Evolutionary conservation across 345 rosid species (phyloP).

Genomic region (sweet orange (Citrus sinensis)): DVS_A1.0 CM039163.1:49986001-49986500

Average conservation of each 20-base stretch:
- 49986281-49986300: not conserved
- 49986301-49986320: slow-evolving; percentile 23
- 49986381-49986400: slow-evolving; percentile 90
- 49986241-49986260: slow-evolving; percentile 13
- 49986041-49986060: slow-evolving; percentile 30
- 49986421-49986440: slow-evolving; percentile 68
- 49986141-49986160: slow-evolving; percentile 50
- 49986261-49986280: not conserved
- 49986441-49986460: not conserved
- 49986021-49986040: slow-evolving; percentile 32
- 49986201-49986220: slow-evolving; percentile 86
- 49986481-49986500: slow-evolving; percentile 2
- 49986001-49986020: slow-evolving; percentile 39
- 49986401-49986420: slow-evolving; percentile 54
- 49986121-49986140: slow-evolving; percentile 62
- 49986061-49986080: slow-evolving; percentile 35
- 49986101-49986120: slow-evolving; percentile 59
- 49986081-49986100: slow-evolving; percentile 48
- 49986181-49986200: slow-evolving; percentile 94
- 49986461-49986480: not conserved
- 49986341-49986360: slow-evolving; percentile 86
- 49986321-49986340: slow-evolving; percentile 98
- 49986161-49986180: slow-evolving; percentile 79
- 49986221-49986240: slow-evolving; percentile 20
- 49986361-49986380: slow-evolving; percentile 79